Evolutionary conservation across 345 rosid genomes (phyloP), one percentile per base, ranked within the genome.

Genomic region (Lagerstroemia speciosa): DNA sequence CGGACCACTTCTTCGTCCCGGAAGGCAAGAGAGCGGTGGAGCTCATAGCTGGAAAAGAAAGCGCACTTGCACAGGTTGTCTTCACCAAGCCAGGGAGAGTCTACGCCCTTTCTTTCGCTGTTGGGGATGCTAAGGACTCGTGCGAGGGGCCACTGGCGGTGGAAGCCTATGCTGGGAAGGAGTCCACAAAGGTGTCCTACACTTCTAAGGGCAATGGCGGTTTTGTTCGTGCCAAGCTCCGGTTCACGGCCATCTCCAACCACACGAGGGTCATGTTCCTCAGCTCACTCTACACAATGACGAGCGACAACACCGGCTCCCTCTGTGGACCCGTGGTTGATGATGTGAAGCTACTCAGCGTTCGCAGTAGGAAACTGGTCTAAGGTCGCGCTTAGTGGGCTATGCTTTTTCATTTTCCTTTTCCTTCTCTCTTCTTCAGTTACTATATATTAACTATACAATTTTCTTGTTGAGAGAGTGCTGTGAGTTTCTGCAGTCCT

Each of bases 251-350:
- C 3, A 68, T 75, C 12, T 73, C 85, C 17, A 43, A 57, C 0
- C 86, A 73, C 71, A 87, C 96, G 0, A 78, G 89, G 29, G 72
- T 91, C 45, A 81, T 77, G 76, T 87, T 91, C 83, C 69, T 78
- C 10, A 87, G 97, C 86, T 82, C 96, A 2, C 82, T 69, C 73
- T 89, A 89, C 64, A 71, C 75, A 68, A 89, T 81, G 87, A 85
- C 71, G 68, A 84, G 73, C 22, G 93, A 87, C 72, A 75, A 84
- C 77, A 83, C 89, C 9, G 93, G 91, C 14, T 83, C 93, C 17
- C 83, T 91, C 1, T 91, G 97, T 43, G 93, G 97, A 20, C 96
- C 96, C 6, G 87, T 91, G 8, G 22, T 91, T 16, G 96, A 91
- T 73, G 89, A 84, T 41, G 85, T 87, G 29, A 85, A 65, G 77